A percentile compares a stretch with the other conserved stretches of the same genome.
Evolutionary conservation across 2,329 filamentous ascomycete species (phyloP).

Genomic region (Phoma sp.): DNA sequence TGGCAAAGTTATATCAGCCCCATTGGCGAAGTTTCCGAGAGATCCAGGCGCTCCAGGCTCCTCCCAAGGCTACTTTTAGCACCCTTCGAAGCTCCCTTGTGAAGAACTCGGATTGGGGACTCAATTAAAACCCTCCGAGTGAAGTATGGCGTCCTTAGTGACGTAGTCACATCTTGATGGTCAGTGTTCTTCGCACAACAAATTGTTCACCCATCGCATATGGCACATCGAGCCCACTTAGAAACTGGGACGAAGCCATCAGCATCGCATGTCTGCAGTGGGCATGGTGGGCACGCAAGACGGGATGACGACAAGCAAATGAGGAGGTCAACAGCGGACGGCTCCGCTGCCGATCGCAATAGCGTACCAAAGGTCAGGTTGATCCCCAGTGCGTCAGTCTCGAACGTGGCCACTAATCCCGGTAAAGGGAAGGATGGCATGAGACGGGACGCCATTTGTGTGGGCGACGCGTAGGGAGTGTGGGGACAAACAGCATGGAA

Average conservation of each 20-base stretch:
- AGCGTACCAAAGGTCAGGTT: constrained; percentile 17
- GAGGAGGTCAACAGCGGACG: constrained; percentile 17
- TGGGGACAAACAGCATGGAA: constrained; percentile 8
- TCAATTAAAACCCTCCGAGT: neutral
- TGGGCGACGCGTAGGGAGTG: constrained; percentile 10
- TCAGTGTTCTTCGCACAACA: constrained; percentile 6
- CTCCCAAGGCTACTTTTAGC: neutral
- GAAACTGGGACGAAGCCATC: constrained; percentile 14
- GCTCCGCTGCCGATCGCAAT: constrained; percentile 31
- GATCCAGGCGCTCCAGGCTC: neutral
- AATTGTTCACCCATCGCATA: neutral
- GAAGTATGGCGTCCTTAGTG: constrained; percentile 23
- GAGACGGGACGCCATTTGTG: neutral
- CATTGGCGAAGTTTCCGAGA: constrained; percentile 5
- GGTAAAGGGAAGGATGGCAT: neutral
- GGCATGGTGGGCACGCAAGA: constrained; percentile 16
- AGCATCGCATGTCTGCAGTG: constrained; percentile 11
- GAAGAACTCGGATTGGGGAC: neutral
- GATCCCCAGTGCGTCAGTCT: constrained; percentile 16
- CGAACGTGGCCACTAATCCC: constrained; percentile 4
- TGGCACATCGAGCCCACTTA: constrained; percentile 10
- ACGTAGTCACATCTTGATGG: constrained; percentile 17
- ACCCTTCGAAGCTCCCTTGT: neutral
- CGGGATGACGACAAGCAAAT: constrained; percentile 34
- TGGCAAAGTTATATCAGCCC: neutral